Evolutionary conservation across 768 basidiomycete species (phyloP), one percentile per base, ranked within the genome.

Genomic region (Trametes cubensis): DNA sequence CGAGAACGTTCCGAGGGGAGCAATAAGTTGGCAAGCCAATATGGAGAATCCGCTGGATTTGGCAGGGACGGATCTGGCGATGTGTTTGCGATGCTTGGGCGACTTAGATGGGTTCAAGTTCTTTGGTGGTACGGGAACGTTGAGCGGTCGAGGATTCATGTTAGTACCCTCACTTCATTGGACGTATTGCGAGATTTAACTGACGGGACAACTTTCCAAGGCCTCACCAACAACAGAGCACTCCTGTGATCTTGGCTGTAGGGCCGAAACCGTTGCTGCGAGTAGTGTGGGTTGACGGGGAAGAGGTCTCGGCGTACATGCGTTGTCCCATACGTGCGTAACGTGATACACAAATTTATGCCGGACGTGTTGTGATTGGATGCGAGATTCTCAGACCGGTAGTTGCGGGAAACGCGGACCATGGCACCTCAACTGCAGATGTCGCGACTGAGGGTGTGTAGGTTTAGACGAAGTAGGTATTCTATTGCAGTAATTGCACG

Each of bases 1-100:
- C 48, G 64, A 65, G 47, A 64, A 68, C 56, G 67, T 68, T 13
- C 67, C 67, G 18, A 50, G 67, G 2, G 67, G 67, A 3, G 62
- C 61, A 1, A n/a, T 63, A 15, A 65, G 59, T 28, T 68, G 64
- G 62, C 34, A 46, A 40, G 63, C 42, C 40, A 42, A 40, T 40
- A 30, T 50, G 17, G 15, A 45, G 20, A 45, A 10, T 15, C 26
- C 49, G 14, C 30, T 10, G 14, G 21, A 18, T 0, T 13, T 60
- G 5, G 18, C 53, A 0, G 30, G 26, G 17, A 34, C 40, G 1
- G 60, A 50, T 21, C 34, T 26, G 10, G 28, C 28, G 14, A 14
- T 55, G 6, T 62, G 45, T 14, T 49, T 21, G 1, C 48, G 42
- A 11, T 45, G 40, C 18, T 28, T 67, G 1, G 58, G 57, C 21